phyloP scores from a whole-genome alignment of 192 early-diverging fungal species.

The Backusella parvicylindrica region DNA sequence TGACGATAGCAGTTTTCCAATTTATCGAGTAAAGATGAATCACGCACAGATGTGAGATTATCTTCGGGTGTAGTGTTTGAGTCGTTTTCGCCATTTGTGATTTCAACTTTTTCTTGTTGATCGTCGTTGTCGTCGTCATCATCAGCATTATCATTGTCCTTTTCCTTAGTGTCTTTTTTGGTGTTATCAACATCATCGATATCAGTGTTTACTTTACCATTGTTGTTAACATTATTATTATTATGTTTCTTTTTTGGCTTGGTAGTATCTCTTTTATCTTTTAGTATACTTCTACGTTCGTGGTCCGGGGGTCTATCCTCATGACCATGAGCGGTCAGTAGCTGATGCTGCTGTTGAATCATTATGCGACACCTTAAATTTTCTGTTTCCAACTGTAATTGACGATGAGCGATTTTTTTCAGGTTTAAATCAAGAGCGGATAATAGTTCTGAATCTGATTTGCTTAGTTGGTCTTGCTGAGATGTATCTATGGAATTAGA shows the following conservation, averaged over 20 bases:
- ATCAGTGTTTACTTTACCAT: neutral
- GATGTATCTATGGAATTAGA: neutral
- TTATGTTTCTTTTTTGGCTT: neutral
- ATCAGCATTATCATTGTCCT: neutral
- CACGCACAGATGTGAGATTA: constrained; percentile 18
- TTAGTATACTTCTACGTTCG: neutral
- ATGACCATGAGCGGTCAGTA: constrained; percentile 11
- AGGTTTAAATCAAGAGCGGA: constrained; percentile 13
- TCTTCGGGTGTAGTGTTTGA: constrained; percentile 24
- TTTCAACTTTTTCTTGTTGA: neutral
- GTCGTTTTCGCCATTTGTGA: neutral
- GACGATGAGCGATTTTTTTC: constrained; percentile 26
- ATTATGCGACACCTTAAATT: constrained; percentile 30
- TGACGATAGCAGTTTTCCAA: constrained; percentile 19
- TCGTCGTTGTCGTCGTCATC: neutral
- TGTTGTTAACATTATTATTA: neutral
- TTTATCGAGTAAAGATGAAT: constrained; percentile 26
- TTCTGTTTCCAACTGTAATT: constrained; percentile 30
- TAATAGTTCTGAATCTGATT: constrained; percentile 1
- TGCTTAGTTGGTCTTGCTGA: constrained; percentile 16
- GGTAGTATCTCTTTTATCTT: neutral
- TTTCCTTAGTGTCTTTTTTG: neutral
- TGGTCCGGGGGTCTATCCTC: constrained; percentile 6
- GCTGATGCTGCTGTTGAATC: constrained; percentile 25
- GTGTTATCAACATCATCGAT: neutral